These are phyloP conservation scores for Talaromyces wortmannii DNA, from an alignment of 495 filamentous ascomycete species.

Conservation along the genomic window DNA sequence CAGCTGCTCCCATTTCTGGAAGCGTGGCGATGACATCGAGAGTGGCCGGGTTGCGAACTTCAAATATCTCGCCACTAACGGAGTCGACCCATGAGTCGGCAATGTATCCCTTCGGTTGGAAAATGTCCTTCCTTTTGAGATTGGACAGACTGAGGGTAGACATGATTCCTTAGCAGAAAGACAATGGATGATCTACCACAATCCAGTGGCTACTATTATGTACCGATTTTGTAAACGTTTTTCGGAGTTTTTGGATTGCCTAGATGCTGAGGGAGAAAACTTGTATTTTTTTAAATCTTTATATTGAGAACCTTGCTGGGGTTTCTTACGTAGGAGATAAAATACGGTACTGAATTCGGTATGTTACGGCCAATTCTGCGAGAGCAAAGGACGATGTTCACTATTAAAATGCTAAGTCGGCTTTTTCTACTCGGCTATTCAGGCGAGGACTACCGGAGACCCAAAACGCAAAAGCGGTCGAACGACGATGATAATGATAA, in stretches of 20 bases:
- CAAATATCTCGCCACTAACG: not conserved
- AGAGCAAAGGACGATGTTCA: not conserved
- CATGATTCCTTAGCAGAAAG: not conserved
- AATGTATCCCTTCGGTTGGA: slow-evolving; percentile 6
- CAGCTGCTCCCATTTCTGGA: not conserved
- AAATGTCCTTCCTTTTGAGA: slow-evolving; percentile 6
- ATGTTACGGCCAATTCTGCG: not conserved
- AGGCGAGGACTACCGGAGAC: not conserved
- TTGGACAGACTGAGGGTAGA: not conserved
- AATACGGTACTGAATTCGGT: too few species aligned
- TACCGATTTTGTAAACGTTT: not conserved
- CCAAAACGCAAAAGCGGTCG: not conserved
- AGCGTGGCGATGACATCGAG: not conserved
- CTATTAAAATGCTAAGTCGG: not conserved
- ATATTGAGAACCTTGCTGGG: too few species aligned
- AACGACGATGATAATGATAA: not conserved
- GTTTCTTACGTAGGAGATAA: too few species aligned
- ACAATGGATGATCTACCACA: not conserved
- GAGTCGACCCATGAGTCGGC: slow-evolving; percentile 7
- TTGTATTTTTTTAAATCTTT: too few species aligned
- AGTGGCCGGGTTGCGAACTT: slow-evolving; percentile 5
- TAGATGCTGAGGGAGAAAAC: too few species aligned
- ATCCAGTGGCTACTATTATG: not conserved
- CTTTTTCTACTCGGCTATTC: not conserved
- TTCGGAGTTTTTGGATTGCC: not conserved